Evolutionary conservation across 2,329 filamentous ascomycete genomes (phyloP).

Genomic region (Sporothrix brasiliensis): DNA sequence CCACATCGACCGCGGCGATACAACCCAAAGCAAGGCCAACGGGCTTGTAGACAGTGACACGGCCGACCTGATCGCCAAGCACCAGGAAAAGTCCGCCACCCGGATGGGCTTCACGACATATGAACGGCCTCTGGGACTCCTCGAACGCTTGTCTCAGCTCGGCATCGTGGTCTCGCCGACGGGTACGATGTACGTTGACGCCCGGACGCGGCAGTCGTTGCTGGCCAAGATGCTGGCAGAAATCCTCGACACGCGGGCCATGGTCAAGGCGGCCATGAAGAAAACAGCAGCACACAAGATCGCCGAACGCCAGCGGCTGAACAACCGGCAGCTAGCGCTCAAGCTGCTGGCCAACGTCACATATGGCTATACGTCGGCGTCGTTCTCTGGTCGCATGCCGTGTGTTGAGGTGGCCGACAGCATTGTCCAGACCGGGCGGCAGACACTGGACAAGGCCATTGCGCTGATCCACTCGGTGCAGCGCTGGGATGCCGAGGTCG

Average conservation of each 20-base stretch:
- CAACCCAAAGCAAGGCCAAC: neutral
- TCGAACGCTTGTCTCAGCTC: slow-evolving; percentile 75
- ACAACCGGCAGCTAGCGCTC: slow-evolving; percentile 90
- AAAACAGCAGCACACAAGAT: slow-evolving; percentile 63
- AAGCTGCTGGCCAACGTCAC: slow-evolving; percentile 99
- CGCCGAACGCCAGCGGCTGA: slow-evolving; percentile 81
- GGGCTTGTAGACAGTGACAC: neutral
- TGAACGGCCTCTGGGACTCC: slow-evolving; percentile 70
- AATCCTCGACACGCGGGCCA: slow-evolving; percentile 91
- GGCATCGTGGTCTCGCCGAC: slow-evolving; percentile 93
- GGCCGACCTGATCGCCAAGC: neutral
- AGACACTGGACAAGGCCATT: slow-evolving; percentile 92
- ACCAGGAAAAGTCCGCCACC: slow-evolving; percentile 51
- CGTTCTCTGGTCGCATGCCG: slow-evolving; percentile 95
- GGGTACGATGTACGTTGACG: slow-evolving; percentile 91
- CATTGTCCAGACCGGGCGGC: slow-evolving; percentile 93
- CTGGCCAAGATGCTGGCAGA: slow-evolving; percentile 96
- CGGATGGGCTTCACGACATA: slow-evolving; percentile 96
- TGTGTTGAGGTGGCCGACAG: slow-evolving; percentile 97
- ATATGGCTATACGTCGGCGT: slow-evolving; percentile 95
- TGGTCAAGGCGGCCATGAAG: slow-evolving; percentile 98
- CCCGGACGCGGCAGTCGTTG: slow-evolving; percentile 82
- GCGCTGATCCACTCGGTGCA: slow-evolving; percentile 86
- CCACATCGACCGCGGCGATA: neutral
- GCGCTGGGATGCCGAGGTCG: slow-evolving; percentile 91